Conservation (phyloP, 495 filamentous ascomycete species). For the Talaromyces liani region DNA sequence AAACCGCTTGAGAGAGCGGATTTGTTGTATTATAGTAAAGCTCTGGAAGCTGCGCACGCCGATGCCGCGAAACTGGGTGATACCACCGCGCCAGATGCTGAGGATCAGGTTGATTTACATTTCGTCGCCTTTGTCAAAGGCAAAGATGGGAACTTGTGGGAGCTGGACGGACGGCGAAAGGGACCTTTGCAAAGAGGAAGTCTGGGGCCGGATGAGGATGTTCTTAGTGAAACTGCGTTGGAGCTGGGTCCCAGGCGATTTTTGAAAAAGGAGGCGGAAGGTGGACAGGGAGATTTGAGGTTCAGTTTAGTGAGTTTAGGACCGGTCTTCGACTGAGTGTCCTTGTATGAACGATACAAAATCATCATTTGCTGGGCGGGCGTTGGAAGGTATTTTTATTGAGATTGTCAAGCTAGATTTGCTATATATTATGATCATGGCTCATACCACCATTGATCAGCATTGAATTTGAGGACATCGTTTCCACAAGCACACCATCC, state of each 20-base stretch:
- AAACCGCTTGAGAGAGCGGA: conserved; percentile 52
- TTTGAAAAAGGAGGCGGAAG: conserved; percentile 50
- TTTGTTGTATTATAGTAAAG: conserved; percentile 63
- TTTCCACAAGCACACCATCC: conserved; percentile 91
- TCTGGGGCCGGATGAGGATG: conserved; percentile 53
- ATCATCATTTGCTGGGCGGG: neutral
- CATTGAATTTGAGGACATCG: conserved; percentile 77
- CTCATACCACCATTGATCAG: conserved; percentile 54
- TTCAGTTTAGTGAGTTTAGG: conserved; percentile 71
- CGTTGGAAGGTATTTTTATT: neutral
- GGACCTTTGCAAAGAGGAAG: conserved; percentile 56
- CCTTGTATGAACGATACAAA: neutral
- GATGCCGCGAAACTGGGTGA: conserved; percentile 65
- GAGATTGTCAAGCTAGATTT: neutral
- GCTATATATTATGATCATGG: neutral
- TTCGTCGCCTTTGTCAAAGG: conserved; percentile 83
- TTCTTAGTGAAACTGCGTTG: conserved; percentile 59
- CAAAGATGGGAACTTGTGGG: conserved; percentile 65
- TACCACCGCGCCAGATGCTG: conserved; percentile 60
- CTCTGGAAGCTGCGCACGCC: conserved; percentile 64
- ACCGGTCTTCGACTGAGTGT: conserved; percentile 49
- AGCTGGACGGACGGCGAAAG: conserved; percentile 74
- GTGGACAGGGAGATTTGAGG: conserved; percentile 57
- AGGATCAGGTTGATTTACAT: conserved; percentile 66
- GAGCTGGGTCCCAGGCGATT: conserved; percentile 52